Evolutionary conservation across 441 rosid genomes (phyloP), one percentile per base, ranked within the genome.

Genomic region (Jatropha podagrica): DNA sequence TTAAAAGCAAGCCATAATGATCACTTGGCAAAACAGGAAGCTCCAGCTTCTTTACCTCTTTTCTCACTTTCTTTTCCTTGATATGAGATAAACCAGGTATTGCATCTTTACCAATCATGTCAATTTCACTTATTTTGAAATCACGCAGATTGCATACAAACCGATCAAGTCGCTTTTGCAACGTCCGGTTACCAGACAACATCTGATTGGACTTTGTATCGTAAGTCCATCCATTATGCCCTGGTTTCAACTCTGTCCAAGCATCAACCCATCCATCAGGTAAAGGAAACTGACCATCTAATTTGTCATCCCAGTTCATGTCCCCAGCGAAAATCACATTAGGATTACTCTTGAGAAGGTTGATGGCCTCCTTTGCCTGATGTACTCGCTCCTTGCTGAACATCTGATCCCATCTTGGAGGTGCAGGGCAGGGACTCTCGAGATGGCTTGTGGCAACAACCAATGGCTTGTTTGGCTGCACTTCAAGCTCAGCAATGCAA

Each of bases 351-450:
- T 79, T 73, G 38, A 95, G 95, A 74, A 79, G 54, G 71, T 77
- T 75, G 27, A 85, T 76, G 7, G 92, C 91, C 73, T 88, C 92
- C 17, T 83, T 83, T 0, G 96, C 99, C 83, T 95, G 99, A 46
- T 74, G 85, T 17, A 89, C 90, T 20, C 97, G 97, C 74, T 95
- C 97, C 83, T 83, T 81, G 85, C 99, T 92, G 84, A 63, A 95
- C 99, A 93, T 95, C 79, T 95, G 99, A 81, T 93, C 89, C 98
- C 98, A 93, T 63, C 82, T 92, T n/a, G 99, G 98, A 51, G 98
- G 98, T 42, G 78, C 88, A 15, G 97, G 99, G 79, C 90, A 86
- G 18, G 99, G 98, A 79, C 99, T 95, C 82, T 95, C 99, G 0
- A 95, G 99, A 89, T 95, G 99, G 87, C 96, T 92, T 0, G 98